Base-by-base conservation (phyloP, 192 early-diverging fungal species). In the Backusella macrospora region DNA sequence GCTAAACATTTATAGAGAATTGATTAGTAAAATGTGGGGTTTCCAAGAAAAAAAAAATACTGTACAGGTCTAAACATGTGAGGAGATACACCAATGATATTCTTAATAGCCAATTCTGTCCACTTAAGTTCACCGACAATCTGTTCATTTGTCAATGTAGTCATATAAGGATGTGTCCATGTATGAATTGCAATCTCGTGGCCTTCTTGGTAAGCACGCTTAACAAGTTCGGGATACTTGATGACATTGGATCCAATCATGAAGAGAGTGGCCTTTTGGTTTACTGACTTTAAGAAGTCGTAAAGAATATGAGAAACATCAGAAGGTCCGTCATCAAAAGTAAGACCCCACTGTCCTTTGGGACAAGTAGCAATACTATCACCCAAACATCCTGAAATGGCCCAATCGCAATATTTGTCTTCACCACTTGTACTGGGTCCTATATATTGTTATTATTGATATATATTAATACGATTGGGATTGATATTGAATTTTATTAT, bases 101-200 rank as follows among this genome's bases (percentile, higher is more conserved):
- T 80, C 59, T 84, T 79, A 70, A 90, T 88, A 47, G 83, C 84
- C 65, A 78, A 78, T 69, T 88, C 87, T 16, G 88, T 92, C 87
- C 89, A 92, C 55, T 87, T 83, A 26, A 94, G 72, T 78, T 93
- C 91, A 65, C 87, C 86, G 62, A 92, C 80, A 40, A 93, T 85
- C 63, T 89, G 86, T 59, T 87, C 90, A 40, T 91, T 92, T 9
- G 88, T 87, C 59, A 88, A 72, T 4, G 85, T 76, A 52, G 91
- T 90, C 5, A 86, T 67, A 14, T 81, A 83, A 29, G 80, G 72
- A 66, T 93, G 92, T 12, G 90, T 83, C 82, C 81, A 86, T 29
- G 85, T 86, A 44, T 82, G 80, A 6, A 78, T 76, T 26, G 81
- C 79, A 6, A 85, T 26, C 68, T 79, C 74, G 14, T 85, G 78